These are phyloP conservation scores for Goffeauzyma gilvescens DNA, from an alignment of 768 basidiomycete species.

Conservation along the genomic window DNA sequence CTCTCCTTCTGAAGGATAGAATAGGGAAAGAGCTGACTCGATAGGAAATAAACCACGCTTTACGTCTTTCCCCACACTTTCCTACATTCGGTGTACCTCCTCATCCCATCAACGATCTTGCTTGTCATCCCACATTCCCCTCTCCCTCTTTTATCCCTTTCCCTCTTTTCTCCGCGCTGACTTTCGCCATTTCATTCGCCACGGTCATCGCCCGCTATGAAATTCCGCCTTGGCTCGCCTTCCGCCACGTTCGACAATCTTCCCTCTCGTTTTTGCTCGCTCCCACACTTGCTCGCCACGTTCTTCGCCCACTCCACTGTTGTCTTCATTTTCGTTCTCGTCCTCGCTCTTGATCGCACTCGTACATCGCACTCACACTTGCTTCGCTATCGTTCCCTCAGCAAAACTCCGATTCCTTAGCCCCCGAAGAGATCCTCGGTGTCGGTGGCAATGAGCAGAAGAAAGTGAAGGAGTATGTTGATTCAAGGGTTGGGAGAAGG, in stretches of 20 bases:
- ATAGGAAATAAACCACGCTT: too few species aligned
- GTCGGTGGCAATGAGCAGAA: conserved; percentile 81
- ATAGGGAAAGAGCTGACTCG: too few species aligned
- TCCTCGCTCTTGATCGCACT: too few species aligned
- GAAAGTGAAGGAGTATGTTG: conserved; percentile 55
- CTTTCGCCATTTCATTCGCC: neutral
- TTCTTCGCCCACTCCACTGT: too few species aligned
- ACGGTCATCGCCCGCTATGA: neutral
- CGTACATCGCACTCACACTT: too few species aligned
- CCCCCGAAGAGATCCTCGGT: conserved; percentile 73
- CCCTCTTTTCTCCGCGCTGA: neutral
- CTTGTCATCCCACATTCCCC: neutral
- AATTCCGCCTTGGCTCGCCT: neutral
- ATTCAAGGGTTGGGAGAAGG: conserved; percentile 24
- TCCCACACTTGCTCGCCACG: too few species aligned
- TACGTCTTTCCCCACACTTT: too few species aligned
- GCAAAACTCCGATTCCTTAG: conserved; percentile 66
- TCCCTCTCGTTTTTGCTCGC: too few species aligned
- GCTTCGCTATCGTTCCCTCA: conserved; percentile 33
- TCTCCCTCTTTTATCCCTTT: neutral
- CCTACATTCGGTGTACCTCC: neutral
- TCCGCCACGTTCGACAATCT: too few species aligned
- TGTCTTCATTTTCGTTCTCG: too few species aligned
- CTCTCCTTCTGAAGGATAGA: too few species aligned
- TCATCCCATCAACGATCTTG: neutral